Base-by-base conservation (phyloP, 2,329 filamentous ascomycete species). In the Fusarium clavum region DNA sequence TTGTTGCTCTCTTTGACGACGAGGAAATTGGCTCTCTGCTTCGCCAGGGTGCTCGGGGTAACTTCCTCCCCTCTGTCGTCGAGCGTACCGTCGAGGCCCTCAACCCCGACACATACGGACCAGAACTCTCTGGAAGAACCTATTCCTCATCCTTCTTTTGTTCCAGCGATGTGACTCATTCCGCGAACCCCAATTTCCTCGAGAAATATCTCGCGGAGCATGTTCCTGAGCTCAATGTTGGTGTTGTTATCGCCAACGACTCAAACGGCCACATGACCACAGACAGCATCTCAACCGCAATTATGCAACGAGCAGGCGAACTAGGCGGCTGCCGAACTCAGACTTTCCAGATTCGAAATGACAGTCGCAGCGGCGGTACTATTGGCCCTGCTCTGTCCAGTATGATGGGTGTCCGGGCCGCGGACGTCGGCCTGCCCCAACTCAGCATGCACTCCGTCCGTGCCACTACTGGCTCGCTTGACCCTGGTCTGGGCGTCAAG, bases 221-320 rank as follows among this genome's bases (percentile, higher is more conserved):
- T 81, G 86, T 93, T 4, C 95, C 96, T 2, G 88, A 92, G 62
- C 88, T 99, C 57, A 99, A 99, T 79, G 89, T 96, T 32, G 96
- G 96, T 38, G 87, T 98, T 32, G 88, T 90, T 18, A 86, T 99
- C 41, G 90, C 89, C 47, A 89, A 90, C 24, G 95, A 98, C 80
- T 89, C 90, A 54, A 98, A 98, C 77, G 96, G 94, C 7, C 94
- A 98, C 82, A 97, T 98, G 93, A 97, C 95, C 6, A 98, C 95
- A 5, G 94, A 98, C 77, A 90, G 91, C 58, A 89, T 97, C 20
- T 96, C 92, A 13, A 92, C 93, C 6, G 90, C 94, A 7, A 88
- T 98, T 64, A 83, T 98, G 38, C 88, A 91, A 72, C 88, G 92
- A 27, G 88, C 97, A 41, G 94, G 94, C 10, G 90, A 94, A 72